phyloP scores from a whole-genome alignment of 768 basidiomycete genomes.

The Mycena latifolia region DNA sequence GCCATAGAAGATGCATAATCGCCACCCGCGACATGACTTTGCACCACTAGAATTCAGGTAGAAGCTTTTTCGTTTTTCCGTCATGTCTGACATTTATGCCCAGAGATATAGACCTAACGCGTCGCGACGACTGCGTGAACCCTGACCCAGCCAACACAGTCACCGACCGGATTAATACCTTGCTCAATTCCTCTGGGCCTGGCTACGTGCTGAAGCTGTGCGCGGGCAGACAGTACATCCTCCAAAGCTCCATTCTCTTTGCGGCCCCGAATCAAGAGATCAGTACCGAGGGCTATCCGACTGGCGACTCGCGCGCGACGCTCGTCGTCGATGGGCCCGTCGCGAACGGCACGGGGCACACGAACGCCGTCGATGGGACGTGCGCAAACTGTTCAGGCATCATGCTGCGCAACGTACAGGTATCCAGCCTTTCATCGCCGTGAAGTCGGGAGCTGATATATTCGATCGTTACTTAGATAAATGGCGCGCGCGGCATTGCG shows the following conservation, averaged over 20 bases:
- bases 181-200: slow-evolving; percentile 73
- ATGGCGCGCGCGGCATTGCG: slow-evolving; percentile 74
- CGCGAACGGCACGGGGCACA: slow-evolving; percentile 72
- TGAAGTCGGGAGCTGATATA: neutral
- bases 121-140: slow-evolving; percentile 42
- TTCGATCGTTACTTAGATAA: slow-evolving; percentile 59
- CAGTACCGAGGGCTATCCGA: slow-evolving; percentile 83
- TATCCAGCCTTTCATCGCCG: slow-evolving; percentile 35
- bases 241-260: slow-evolving; percentile 77
- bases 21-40: neutral
- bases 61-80: neutral
- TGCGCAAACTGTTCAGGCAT: slow-evolving; percentile 71
- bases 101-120: slow-evolving; percentile 8
- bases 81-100: neutral
- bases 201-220: slow-evolving; percentile 80
- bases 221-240: slow-evolving; percentile 68
- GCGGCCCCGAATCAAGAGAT: slow-evolving; percentile 82
- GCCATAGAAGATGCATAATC: neutral
- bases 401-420: slow-evolving; percentile 80
- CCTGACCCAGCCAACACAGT: slow-evolving; percentile 71
- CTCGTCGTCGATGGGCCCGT: slow-evolving; percentile 78
- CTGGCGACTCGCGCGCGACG: slow-evolving; percentile 72
- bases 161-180: slow-evolving; percentile 73
- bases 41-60: neutral
- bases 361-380: slow-evolving; percentile 78